phyloP scores from a whole-genome alignment of 257 asterid species.

The Plantago elongata region DNA sequence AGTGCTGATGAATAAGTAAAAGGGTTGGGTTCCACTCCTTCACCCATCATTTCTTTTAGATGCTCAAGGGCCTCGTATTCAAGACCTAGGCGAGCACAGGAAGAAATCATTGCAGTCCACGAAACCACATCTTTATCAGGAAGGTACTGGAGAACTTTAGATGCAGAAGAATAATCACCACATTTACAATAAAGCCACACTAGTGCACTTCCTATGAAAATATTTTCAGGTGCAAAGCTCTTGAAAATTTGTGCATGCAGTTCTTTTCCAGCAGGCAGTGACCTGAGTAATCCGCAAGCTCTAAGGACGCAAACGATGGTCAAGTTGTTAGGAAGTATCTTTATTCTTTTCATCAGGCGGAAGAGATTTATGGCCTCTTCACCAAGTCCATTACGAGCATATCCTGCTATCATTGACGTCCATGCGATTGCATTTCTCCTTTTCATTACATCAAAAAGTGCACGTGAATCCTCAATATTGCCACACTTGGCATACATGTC shows the following conservation, averaged over 20 bases:
- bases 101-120: conserved; percentile 92
- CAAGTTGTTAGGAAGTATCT: conserved; percentile 41
- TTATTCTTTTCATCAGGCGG: conserved; percentile 57
- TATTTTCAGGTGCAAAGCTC: conserved; percentile 42
- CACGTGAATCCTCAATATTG: conserved; percentile 45
- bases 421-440: conserved; percentile 64
- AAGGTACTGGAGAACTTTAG: conserved; percentile 56
- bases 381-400: conserved; percentile 74
- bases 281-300: conserved; percentile 66
- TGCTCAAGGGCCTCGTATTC: conserved; percentile 80
- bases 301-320: conserved; percentile 77
- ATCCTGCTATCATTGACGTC: conserved; percentile 78
- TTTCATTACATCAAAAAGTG: conserved; percentile 62
- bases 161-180: conserved; percentile 57
- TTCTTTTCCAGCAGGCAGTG: conserved; percentile 63
- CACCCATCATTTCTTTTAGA: conserved; percentile 74
- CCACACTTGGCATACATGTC: conserved; percentile 86
- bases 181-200: conserved; percentile 87
- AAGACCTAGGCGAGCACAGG: conserved; percentile 69
- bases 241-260: conserved; percentile 71
- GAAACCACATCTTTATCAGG: conserved; percentile 83
- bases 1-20: conserved; percentile 84
- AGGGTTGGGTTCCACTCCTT: conserved; percentile 77
- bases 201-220: conserved; percentile 63
- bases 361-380: conserved; percentile 57